These are phyloP conservation scores for Tolypocladium nubicola DNA, from an alignment of 2,329 filamentous ascomycete genomes.

Conservation along the genomic window DNA sequence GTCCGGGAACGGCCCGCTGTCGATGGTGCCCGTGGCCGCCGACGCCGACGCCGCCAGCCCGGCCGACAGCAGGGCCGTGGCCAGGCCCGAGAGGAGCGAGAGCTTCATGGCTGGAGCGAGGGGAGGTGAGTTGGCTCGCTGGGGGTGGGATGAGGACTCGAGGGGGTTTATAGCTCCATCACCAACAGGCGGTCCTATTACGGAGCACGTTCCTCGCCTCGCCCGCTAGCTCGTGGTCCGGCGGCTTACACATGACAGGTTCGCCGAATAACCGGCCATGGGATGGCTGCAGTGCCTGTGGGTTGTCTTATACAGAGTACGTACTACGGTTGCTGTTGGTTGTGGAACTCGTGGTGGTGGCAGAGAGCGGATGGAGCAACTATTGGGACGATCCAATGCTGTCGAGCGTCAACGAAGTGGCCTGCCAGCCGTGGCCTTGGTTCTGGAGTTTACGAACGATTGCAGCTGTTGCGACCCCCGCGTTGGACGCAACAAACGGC, in stretches of 20 bases:
- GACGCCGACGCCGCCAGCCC: slow-evolving; percentile 8
- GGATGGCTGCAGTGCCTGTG: neutral
- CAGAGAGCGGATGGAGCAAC: neutral
- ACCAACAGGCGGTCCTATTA: neutral
- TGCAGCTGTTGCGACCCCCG: neutral
- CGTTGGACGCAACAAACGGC: neutral
- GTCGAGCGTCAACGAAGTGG: neutral
- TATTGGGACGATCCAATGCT: neutral
- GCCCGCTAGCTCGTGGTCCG: neutral
- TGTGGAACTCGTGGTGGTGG: neutral
- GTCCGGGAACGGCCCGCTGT: slow-evolving; percentile 23
- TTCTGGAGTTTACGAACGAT: neutral
- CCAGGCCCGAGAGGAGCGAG: slow-evolving; percentile 8
- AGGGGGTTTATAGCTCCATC: neutral
- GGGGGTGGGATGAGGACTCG: neutral
- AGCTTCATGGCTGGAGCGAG: slow-evolving; percentile 12
- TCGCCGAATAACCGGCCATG: neutral
- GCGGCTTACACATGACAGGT: neutral
- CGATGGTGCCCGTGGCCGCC: slow-evolving; percentile 17
- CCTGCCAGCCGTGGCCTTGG: neutral
- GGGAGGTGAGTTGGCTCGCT: neutral
- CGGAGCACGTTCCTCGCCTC: neutral
- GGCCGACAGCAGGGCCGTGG: slow-evolving; percentile 8
- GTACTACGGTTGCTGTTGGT: neutral
- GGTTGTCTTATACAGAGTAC: neutral